phyloP scores from a whole-genome alignment of 1,284 basidiomycete species.

The Boletellus dicymbophilus region DNA sequence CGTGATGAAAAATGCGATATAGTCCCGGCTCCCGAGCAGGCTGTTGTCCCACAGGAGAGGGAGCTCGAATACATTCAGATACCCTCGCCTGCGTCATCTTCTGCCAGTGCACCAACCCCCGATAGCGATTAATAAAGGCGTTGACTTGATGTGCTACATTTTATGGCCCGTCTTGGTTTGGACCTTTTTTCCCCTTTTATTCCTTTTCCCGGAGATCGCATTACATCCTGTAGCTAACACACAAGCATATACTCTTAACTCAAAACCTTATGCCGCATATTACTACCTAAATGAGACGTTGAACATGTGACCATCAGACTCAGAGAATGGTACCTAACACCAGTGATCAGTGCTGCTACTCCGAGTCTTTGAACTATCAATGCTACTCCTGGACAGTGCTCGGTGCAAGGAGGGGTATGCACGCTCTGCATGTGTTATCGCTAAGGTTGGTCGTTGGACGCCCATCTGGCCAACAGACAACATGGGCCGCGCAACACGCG shows the following conservation, averaged over 20 bases:
- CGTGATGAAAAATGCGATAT: conserved; percentile 49
- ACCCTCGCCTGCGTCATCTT: conserved; percentile 41
- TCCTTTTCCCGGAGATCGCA: too few relatives aligned
- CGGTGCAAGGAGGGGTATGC: conserved; percentile 10
- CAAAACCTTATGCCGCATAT: too few relatives aligned
- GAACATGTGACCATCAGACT: too few relatives aligned
- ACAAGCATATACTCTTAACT: too few relatives aligned
- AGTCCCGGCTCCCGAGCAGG: conserved; percentile 56
- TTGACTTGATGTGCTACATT: not conserved
- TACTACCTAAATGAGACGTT: too few relatives aligned
- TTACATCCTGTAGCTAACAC: conserved; percentile 22
- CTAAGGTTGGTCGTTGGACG: not conserved
- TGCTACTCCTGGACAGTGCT: conserved; percentile 9
- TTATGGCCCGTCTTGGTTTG: conserved; percentile 1
- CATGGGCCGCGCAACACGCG: conserved; percentile 36
- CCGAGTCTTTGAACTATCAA: conserved; percentile 9
- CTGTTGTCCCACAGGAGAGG: conserved; percentile 58
- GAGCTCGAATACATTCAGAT: conserved; percentile 56
- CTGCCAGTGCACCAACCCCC: conserved; percentile 31
- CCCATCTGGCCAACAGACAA: not conserved
- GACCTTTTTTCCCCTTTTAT: conserved; percentile 3
- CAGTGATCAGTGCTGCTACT: too few relatives aligned
- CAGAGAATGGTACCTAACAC: too few relatives aligned
- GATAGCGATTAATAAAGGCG: conserved; percentile 27
- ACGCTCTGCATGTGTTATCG: not conserved